Conservation (phyloP, 176 grass and related monocot species). For the Saccharum spontaneum region DNA sequence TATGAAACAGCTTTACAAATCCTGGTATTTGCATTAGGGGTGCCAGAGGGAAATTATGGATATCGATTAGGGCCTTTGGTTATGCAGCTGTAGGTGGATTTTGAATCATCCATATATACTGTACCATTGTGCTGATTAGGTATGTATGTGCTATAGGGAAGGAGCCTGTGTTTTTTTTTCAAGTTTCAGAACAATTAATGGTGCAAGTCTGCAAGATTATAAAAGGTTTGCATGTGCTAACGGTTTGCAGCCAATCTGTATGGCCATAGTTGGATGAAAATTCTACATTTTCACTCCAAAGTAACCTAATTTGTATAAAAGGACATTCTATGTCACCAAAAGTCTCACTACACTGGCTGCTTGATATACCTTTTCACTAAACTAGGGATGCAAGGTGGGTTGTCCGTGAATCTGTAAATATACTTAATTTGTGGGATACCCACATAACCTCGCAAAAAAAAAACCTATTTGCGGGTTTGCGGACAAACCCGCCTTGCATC, state of each 20-base stretch:
- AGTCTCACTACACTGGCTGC: not conserved
- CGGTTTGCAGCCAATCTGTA: not conserved
- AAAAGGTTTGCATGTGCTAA: not conserved
- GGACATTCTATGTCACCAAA: not conserved
- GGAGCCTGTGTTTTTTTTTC: not conserved
- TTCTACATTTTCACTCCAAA: not conserved
- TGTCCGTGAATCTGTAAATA: no score
- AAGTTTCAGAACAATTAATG: conserved; percentile 1
- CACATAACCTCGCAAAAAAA: no score
- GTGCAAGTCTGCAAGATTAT: not conserved
- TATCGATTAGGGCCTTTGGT: not conserved
- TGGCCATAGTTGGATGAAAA: not conserved
- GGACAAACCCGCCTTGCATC: no score
- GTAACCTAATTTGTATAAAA: not conserved
- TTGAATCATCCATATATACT: not conserved
- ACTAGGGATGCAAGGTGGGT: no score
- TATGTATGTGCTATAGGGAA: not conserved
- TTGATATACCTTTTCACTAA: not conserved
- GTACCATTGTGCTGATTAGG: not conserved
- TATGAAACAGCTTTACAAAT: conserved; percentile 7
- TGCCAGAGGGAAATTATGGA: not conserved
- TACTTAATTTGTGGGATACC: no score
- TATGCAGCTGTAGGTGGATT: not conserved
- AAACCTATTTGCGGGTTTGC: no score
- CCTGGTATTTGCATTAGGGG: not conserved